Evolutionary conservation across 805 yeast genomes (phyloP).

Genomic region (Schwanniomyces polymorphus): DNA sequence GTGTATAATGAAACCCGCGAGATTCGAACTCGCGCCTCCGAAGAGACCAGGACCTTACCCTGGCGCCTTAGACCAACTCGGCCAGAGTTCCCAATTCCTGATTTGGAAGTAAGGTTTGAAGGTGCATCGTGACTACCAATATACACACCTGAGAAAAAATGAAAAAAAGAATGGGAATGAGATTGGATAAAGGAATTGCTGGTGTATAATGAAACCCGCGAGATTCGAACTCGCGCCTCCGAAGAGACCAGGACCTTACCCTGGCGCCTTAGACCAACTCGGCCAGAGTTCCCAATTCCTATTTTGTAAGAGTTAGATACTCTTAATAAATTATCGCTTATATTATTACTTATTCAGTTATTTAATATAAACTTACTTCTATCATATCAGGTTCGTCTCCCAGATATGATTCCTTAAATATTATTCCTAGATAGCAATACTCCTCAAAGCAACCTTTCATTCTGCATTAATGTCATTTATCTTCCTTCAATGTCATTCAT

Average conservation of each 20-base stretch:
- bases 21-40: slow-evolving; percentile 49
- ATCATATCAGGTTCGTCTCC: too few species aligned
- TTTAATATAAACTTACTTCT: too few species aligned
- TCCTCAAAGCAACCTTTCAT: too few species aligned
- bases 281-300: slow-evolving; percentile 45
- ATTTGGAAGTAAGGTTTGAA: neutral
- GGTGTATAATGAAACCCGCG: slow-evolving; percentile 41
- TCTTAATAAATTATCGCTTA: too few species aligned
- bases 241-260: slow-evolving; percentile 48
- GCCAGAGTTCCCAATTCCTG: slow-evolving; percentile 44
- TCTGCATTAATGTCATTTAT: too few species aligned
- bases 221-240: slow-evolving; percentile 48
- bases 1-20: slow-evolving; percentile 41
- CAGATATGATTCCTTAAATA: too few species aligned
- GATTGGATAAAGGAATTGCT: slow-evolving; percentile 30
- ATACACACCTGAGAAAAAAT: neutral
- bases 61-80: slow-evolving; percentile 48
- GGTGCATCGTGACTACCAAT: neutral
- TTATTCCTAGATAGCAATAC: too few species aligned
- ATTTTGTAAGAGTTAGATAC: too few species aligned
- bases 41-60: slow-evolving; percentile 48
- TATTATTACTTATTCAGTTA: too few species aligned
- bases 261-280: slow-evolving; percentile 48
- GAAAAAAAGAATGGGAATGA: slow-evolving; percentile 5
- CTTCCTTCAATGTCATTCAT: too few species aligned